Conservation (phyloP, 805 yeast genomes). For the Monosporozyma solicola region DNA sequence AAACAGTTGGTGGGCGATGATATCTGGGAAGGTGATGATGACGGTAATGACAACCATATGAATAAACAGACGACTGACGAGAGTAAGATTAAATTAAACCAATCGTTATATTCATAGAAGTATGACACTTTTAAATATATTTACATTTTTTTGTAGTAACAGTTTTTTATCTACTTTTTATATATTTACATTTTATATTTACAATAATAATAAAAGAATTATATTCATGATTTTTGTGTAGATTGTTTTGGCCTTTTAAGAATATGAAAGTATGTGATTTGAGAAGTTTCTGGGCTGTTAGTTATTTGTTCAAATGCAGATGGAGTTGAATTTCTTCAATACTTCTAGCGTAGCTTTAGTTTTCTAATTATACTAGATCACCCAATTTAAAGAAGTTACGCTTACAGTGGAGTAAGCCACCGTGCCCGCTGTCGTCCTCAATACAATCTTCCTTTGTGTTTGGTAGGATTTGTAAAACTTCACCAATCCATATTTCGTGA, state of each 20-base stretch:
- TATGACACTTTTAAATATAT: background rate
- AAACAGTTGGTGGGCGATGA: slow-evolving; percentile 25
- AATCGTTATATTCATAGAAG: slow-evolving; percentile 23
- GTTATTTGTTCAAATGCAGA: background rate
- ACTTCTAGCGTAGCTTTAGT: background rate
- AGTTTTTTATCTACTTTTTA: background rate
- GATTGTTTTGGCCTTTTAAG: background rate
- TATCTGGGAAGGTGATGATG: slow-evolving; percentile 22
- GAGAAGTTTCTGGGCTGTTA: background rate
- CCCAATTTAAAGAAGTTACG: slow-evolving; percentile 50
- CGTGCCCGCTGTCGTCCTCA: slow-evolving; percentile 28
- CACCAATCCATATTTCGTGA: slow-evolving; percentile 88
- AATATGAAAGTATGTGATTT: background rate
- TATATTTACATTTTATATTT: background rate
- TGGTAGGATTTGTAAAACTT: slow-evolving; percentile 49
- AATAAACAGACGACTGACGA: slow-evolving; percentile 4
- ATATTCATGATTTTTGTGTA: background rate
- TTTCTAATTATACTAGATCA: slow-evolving; percentile 4
- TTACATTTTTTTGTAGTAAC: background rate
- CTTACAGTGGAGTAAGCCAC: slow-evolving; percentile 61
- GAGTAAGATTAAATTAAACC: slow-evolving; percentile 20
- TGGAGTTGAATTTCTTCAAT: background rate
- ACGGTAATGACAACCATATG: background rate
- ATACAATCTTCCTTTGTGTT: slow-evolving; percentile 11
- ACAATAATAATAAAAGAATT: background rate